Conservation (phyloP, 108 stramenopile species). For the Hondaea fermentalgiana region DNA sequence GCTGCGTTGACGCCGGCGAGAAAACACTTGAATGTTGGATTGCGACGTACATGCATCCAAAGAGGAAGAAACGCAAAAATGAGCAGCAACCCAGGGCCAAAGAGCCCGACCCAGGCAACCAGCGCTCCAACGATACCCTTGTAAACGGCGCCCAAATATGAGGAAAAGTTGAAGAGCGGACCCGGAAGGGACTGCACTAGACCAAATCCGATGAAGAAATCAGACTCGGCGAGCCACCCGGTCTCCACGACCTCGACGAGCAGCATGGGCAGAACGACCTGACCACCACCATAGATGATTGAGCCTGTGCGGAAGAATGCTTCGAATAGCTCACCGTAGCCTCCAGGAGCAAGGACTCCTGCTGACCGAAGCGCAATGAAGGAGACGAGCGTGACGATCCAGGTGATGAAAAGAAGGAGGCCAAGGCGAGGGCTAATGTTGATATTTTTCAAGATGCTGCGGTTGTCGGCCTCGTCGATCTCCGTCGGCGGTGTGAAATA, state of each 20-base stretch:
- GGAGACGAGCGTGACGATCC: conserved; percentile 50
- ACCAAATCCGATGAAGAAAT: conserved; percentile 63
- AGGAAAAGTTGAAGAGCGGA: conserved; percentile 77
- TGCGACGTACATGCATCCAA: conserved; percentile 72
- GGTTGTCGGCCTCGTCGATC: conserved; percentile 57
- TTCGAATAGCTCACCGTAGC: conserved; percentile 74
- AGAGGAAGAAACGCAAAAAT: conserved; percentile 82
- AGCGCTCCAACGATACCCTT: conserved; percentile 70
- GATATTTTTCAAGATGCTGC: conserved; percentile 58
- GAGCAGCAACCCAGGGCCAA: conserved; percentile 78
- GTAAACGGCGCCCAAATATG: conserved; percentile 78
- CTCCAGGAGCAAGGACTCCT: conserved; percentile 39
- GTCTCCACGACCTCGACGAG: conserved; percentile 78
- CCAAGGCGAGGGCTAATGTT: conserved; percentile 64
- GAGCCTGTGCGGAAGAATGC: conserved; percentile 73
- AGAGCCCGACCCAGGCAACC: conserved; percentile 67
- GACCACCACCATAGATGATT: conserved; percentile 84
- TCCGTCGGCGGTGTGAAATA: conserved; percentile 26
- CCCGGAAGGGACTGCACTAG: conserved; percentile 68
- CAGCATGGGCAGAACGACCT: conserved; percentile 83
- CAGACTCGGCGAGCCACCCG: conserved; percentile 66
- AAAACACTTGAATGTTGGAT: conserved; percentile 59
- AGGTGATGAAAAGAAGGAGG: conserved; percentile 52
- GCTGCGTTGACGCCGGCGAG: conserved; percentile 71
- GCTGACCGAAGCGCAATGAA: conserved; percentile 47